Base-by-base conservation (phyloP, 305 asterid genomes). In the Fraxinus dipetala region DNA sequence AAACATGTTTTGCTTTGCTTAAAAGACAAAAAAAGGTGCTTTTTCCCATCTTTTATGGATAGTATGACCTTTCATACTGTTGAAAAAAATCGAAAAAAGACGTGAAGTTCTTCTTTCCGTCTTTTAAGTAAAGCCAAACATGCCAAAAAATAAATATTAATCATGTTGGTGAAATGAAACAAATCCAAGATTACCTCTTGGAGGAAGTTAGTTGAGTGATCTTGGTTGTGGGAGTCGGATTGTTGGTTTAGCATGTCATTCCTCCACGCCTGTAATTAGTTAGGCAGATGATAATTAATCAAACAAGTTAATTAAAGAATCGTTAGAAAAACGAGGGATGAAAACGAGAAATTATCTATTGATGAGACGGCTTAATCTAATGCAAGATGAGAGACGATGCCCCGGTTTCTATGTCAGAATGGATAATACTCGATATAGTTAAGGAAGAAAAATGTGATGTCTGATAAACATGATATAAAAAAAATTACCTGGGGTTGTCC, bases 151-250 rank as follows among this genome's bases (percentile, higher is more conserved):
- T 26, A 26, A 63, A 7, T 24, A 18, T 26, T 67, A 28, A 4
- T 67, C 75, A 6, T 18, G 1, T 18, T 13, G 9, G 36, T 31
- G 40, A 70, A 14, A 70, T 28, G 22, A 18, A 56, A n/a, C 9
- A 31, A 70, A 31, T 54, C 32, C 48, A 34, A 59, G 24, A 76
- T 51, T 70, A 70, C 75, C 75, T 70, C 75, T 31, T 70, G 75
- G 22, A 70, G 75, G 75, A 70, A 14, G 75, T 70, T 70, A 31
- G 75, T 2, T 14, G 75, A 70, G 5, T 86, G 88, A 40, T 51
- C 75, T 35, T 81, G 80, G 10, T 61, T 61, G 48, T 11, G 36
- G 18, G 73, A 0, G 20, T 26, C 6, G 7, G 73, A 67, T 67
- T 61, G 70, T 61, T 61, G 70, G 70, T 61, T 61, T 22, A 22